These are phyloP conservation scores for Antitrichia curtipendula DNA, from an alignment of 225 moss, liverwort and hornwort genomes.

Conservation along the genomic window DNA sequence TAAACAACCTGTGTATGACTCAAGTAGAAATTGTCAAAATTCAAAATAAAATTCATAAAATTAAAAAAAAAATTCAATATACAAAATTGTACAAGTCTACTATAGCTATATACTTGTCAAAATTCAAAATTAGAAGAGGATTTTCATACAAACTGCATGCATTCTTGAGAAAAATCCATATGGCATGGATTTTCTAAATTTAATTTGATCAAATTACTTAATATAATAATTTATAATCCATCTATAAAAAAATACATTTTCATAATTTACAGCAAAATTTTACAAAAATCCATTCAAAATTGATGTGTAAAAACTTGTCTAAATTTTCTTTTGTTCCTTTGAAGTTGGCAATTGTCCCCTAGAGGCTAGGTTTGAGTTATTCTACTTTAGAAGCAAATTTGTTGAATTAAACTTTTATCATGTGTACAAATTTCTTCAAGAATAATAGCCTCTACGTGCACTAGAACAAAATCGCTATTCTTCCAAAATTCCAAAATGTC, in stretches of 20 bases:
- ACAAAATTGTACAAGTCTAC: neutral
- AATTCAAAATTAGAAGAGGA: neutral
- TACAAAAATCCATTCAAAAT: neutral
- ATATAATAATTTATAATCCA: too few relatives aligned
- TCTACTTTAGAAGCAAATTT: neutral
- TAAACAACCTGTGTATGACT: neutral
- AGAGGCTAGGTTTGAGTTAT: neutral
- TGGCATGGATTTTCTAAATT: neutral
- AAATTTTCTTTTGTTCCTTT: neutral
- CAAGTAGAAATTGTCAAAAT: neutral
- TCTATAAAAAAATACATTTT: neutral
- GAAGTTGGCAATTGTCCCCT: neutral
- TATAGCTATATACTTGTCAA: too few relatives aligned
- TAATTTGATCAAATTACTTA: neutral
- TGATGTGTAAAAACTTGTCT: neutral
- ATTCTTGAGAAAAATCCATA: neutral
- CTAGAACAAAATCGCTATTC: rapidly evolving
- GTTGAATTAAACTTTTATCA: neutral
- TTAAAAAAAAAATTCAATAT: neutral
- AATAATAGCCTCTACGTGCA: too few relatives aligned
- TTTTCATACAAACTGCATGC: rapidly evolving
- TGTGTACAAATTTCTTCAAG: rapidly evolving
- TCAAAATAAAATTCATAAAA: neutral
- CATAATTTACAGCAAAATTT: neutral
- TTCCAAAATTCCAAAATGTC: neutral